Conservation (phyloP, 169 alveolate genomes). For the Cryptosporidium ubiquitum region DNA sequence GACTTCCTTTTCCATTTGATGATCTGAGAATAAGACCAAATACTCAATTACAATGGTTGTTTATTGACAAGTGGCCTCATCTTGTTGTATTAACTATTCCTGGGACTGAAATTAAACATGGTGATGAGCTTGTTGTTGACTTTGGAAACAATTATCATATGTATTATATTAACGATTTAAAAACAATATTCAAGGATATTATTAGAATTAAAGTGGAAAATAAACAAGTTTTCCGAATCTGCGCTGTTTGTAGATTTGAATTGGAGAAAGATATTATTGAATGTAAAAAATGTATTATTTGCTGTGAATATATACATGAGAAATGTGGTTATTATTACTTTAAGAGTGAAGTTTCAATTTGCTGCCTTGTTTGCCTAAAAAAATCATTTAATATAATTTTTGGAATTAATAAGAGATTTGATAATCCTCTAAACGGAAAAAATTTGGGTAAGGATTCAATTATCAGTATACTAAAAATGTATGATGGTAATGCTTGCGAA, state of each 20-base stretch:
- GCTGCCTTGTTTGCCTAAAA: constrained; percentile 27
- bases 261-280: not conserved
- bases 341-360: not conserved
- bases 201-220: constrained; percentile 1
- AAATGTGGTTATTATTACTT: constrained; percentile 26
- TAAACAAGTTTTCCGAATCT: not conserved
- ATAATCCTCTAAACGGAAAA: not conserved
- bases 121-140: constrained; percentile 63
- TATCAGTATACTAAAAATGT: not conserved
- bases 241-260: constrained; percentile 42
- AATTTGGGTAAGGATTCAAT: not conserved
- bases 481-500: constrained; percentile 32
- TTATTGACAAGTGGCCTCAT: constrained; percentile 68
- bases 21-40: constrained; percentile 27
- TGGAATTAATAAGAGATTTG: constrained; percentile 9
- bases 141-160: constrained; percentile 43
- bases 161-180: not conserved
- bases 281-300: constrained; percentile 7
- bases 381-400: constrained; percentile 25
- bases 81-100: constrained; percentile 68
- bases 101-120: constrained; percentile 49
- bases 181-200: not conserved
- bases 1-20: constrained; percentile 62
- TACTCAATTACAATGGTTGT: constrained; percentile 66
- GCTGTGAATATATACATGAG: constrained; percentile 19